Evolutionary conservation across 441 rosid species (phyloP), one percentile per base, ranked within the genome.

Genomic region (Raphanus hybrid): DNA sequence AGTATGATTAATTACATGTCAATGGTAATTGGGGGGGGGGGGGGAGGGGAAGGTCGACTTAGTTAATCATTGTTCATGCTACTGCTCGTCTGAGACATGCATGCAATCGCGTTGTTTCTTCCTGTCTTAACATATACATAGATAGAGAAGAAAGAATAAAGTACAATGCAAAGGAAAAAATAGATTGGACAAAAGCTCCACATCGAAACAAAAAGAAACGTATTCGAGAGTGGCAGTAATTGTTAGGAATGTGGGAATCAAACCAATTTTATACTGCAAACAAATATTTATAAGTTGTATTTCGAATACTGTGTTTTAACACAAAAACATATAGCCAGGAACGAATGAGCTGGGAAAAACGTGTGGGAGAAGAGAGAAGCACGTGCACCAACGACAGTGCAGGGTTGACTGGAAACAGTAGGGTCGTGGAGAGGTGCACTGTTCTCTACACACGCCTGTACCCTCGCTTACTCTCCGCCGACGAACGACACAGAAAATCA

Each of bases 281-380:
- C 6, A 14, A 3, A 52, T 5, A 15, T 15, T 29, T 45, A 1
- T 60, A 59, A 20, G 52, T 75, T 59, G 68, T 75, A 59, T 67
- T 57, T 50, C 16, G 61, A 75, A 29, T 67, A 43, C 29, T 1
- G 39, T 48, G 14, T 34, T 3, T 3, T 5, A 16, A 6, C 20
- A 64, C n/a, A 58, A 27, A 66, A 39, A 43, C 15, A 60, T 20
- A 61, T 10, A 61, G 27, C 48, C 59, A 76, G 64, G 10, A 61
- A 43, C 55, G 48, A 67, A 64, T 77, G 80, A 77, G 76, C 67
- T 77, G 80, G 67, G 80, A 70, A 70, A 75, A 66, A 76, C 80
- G 80, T 70, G 80, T 6, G 60, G 6, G 61, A 67, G 50, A 27
- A 39, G 68, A 69, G 69, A 63, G 70, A 70, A 29, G 34, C 34